phyloP scores from a whole-genome alignment of 768 basidiomycete species.

The Sporobolomyces pararoseus region DNA sequence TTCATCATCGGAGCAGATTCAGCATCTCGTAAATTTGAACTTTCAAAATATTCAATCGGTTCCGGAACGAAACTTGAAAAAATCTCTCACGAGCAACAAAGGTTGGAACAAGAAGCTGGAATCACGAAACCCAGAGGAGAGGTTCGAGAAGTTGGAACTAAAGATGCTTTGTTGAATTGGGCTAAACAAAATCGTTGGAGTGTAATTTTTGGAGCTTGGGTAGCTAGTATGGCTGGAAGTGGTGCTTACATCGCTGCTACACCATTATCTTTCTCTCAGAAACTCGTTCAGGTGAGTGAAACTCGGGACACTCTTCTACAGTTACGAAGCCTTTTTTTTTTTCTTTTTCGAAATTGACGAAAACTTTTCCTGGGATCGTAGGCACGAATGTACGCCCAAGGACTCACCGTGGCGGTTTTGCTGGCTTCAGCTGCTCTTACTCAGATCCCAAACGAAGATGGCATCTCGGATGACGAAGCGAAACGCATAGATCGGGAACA shows the following conservation, averaged over 20 bases:
- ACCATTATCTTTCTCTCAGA: slow-evolving; percentile 44
- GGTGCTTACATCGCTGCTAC: slow-evolving; percentile 39
- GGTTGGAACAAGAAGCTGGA: slow-evolving; percentile 34
- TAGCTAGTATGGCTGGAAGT: slow-evolving; percentile 29
- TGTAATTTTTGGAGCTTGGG: slow-evolving; percentile 33
- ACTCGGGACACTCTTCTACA: too few relatives aligned
- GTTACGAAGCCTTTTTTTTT: not conserved
- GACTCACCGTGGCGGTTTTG: slow-evolving; percentile 47
- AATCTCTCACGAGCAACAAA: slow-evolving; percentile 26
- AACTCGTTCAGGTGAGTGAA: slow-evolving; percentile 44
- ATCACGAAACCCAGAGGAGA: not conserved
- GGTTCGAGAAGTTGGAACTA: slow-evolving; percentile 2
- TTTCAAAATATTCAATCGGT: slow-evolving; percentile 33
- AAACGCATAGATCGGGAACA: slow-evolving; percentile 37
- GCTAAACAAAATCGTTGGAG: slow-evolving; percentile 38
- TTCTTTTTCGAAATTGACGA: too few relatives aligned
- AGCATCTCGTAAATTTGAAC: slow-evolving; percentile 37
- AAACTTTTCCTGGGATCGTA: not conserved
- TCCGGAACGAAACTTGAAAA: slow-evolving; percentile 33
- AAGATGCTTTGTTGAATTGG: slow-evolving; percentile 39
- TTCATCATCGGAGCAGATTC: slow-evolving; percentile 40
- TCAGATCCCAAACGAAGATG: slow-evolving; percentile 33
- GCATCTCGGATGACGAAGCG: slow-evolving; percentile 34
- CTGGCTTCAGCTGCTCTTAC: slow-evolving; percentile 46
- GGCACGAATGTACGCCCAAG: slow-evolving; percentile 46